phyloP scores from a whole-genome alignment of 1,284 basidiomycete genomes.

The Sutorius eximius region DNA sequence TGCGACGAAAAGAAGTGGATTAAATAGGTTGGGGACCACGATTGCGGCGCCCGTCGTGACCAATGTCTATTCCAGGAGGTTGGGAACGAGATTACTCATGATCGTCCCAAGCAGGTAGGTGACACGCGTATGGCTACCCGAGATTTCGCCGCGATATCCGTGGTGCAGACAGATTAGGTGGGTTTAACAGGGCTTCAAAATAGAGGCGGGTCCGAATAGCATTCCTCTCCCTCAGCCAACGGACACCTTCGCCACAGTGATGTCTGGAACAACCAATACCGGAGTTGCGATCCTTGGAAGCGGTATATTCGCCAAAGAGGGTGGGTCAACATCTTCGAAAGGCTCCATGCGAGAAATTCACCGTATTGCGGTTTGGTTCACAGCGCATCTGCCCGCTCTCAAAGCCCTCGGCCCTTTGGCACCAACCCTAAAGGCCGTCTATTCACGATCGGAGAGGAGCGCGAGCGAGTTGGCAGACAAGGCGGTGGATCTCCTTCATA shows the following conservation, averaged over 20 bases:
- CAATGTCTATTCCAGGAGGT: not conserved
- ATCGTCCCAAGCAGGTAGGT: not conserved
- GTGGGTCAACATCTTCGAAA: conserved; percentile 35
- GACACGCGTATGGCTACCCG: not conserved
- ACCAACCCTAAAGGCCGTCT: conserved; percentile 62
- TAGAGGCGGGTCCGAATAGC: not conserved
- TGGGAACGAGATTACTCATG: not conserved
- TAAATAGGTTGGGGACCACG: too few species aligned
- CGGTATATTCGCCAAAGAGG: conserved; percentile 72
- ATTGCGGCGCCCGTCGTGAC: not conserved
- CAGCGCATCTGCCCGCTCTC: conserved; percentile 76
- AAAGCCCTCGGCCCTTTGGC: conserved; percentile 47
- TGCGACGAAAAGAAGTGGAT: not conserved
- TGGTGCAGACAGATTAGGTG: not conserved
- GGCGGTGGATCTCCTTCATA: conserved; percentile 42
- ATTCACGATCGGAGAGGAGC: conserved; percentile 74
- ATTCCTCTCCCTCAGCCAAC: not conserved
- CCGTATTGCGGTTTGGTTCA: conserved; percentile 23
- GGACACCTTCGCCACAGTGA: not conserved
- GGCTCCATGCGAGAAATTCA: conserved; percentile 35
- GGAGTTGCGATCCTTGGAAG: conserved; percentile 71
- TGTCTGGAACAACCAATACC: conserved; percentile 26
- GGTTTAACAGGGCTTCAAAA: not conserved
- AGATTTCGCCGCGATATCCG: conserved; percentile 1
- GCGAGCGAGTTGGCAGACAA: conserved; percentile 50